Evolutionary conservation across 768 basidiomycete genomes (phyloP), one percentile per base, ranked within the genome.

Genomic region (Mycena latifolia): DNA sequence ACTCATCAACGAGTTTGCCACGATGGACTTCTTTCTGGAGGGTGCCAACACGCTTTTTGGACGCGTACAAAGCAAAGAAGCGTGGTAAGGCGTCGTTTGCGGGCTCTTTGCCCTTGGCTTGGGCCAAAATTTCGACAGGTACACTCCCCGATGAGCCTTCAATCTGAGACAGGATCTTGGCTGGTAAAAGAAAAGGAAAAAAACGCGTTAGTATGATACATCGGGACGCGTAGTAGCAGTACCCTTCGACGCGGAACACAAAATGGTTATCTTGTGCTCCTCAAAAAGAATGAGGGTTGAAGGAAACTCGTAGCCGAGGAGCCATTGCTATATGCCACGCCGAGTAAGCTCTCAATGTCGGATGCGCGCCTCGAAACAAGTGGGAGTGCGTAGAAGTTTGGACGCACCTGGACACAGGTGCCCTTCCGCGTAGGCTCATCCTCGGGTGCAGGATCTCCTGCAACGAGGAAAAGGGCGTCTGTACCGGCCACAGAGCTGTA

Each of bases 271-370:
- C 73, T 87, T 92, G 58, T 90, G 83, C 72, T 91, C 91, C 62
- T 90, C 86, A 72, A 99, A 92, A 22, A 98, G 81, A 63, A 96
- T 85, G 29, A 98, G 82, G 0, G 97, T 98, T 0, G 95, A 95
- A 3, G 97, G 98, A 74, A 99, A 99, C 78, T 99, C 97, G 77
- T 96, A 99, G 17, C 96, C 97, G 41, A 99, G 86, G 20, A 99
- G 84, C 94, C 96, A 98, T 75, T 96, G 96, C 97, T 98, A 69
- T 53, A 59, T 67, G 66, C 69, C 65, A 72, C 22, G 43, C 57
- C 31, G 46, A 73, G 69, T 67, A 54, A 71, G 66, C 53, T 51
- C 47, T 25, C 51, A 25, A 62, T 43, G 27, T 46, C 46, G 57
- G 48, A 48, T 41, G 62, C 65, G 64, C 67, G 61, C 55, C 61